phyloP scores from a whole-genome alignment of 129 eudicot species.

The Glebionis coronaria region DNA sequence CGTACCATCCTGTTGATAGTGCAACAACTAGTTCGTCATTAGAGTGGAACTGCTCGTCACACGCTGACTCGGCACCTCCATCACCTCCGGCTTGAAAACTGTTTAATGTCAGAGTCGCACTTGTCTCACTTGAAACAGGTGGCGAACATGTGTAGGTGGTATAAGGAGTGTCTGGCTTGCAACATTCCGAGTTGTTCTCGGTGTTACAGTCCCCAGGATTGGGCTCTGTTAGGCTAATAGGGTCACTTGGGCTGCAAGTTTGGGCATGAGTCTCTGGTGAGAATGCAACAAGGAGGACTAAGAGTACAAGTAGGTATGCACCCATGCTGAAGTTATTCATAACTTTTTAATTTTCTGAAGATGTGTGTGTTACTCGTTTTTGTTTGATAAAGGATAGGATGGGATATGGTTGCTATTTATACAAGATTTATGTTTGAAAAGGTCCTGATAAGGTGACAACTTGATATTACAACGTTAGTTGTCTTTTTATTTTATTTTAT shows the following conservation, averaged over 20 bases:
- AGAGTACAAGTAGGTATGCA: slow-evolving; percentile 5
- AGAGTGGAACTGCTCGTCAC: slow-evolving; percentile 23
- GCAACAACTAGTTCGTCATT: slow-evolving; percentile 22
- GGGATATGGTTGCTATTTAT: too few relatives aligned
- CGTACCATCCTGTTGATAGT: slow-evolving; percentile 27
- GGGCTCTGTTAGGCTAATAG: slow-evolving; percentile 19
- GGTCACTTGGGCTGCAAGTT: slow-evolving; percentile 23
- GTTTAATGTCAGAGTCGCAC: slow-evolving; percentile 36
- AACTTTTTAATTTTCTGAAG: too few relatives aligned
- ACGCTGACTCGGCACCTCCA: slow-evolving; percentile 20
- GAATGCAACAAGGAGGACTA: neutral
- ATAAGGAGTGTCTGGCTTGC: slow-evolving; percentile 29
- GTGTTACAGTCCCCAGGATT: slow-evolving; percentile 24
- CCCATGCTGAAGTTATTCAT: slow-evolving; percentile 17
- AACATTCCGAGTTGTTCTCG: slow-evolving; percentile 27
- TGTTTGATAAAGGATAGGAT: too few relatives aligned
- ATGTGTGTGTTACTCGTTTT: too few relatives aligned
- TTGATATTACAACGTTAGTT: too few relatives aligned
- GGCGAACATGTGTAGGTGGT: slow-evolving; percentile 34
- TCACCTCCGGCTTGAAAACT: slow-evolving; percentile 29
- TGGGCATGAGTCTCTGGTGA: slow-evolving; percentile 6
- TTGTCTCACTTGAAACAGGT: slow-evolving; percentile 21
- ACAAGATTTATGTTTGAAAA: too few relatives aligned
- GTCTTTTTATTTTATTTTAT: too few relatives aligned
- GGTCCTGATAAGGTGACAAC: too few relatives aligned